A percentile compares a stretch with the other conserved stretches of the same genome.
phyloP scores from a whole-genome alignment of 1,284 basidiomycete genomes.

The Ceratobasidium theobromae region DNA sequence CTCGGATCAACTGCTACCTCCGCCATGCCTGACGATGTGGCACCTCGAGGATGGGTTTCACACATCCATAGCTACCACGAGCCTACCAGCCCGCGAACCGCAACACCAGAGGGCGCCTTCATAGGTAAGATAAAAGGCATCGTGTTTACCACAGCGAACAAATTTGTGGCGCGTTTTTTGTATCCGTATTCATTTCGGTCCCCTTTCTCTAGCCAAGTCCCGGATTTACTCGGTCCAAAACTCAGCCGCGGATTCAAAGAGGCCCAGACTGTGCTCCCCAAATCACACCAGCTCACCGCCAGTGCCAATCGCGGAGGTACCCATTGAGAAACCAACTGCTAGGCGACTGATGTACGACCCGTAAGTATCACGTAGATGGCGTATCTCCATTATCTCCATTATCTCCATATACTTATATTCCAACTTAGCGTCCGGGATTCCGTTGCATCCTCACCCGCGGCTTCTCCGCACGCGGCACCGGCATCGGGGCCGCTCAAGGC shows the following conservation, averaged over 20 bases:
- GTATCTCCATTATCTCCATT: neutral
- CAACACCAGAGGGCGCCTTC: neutral
- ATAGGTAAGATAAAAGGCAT: constrained; percentile 12
- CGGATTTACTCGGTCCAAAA: neutral
- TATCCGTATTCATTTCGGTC: constrained; percentile 18
- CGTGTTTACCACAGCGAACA: constrained; percentile 2
- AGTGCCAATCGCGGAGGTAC: neutral
- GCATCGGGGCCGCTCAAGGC: neutral
- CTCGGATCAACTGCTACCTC: constrained; percentile 31
- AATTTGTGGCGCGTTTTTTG: constrained; percentile 31
- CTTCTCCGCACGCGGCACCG: neutral
- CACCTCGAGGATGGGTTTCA: constrained; percentile 21
- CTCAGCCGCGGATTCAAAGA: neutral
- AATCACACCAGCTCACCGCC: neutral
- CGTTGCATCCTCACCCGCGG: neutral
- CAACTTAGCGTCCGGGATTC: constrained; percentile 18
- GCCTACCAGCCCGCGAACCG: constrained; percentile 9
- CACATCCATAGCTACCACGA: constrained; percentile 17
- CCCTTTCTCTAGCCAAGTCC: neutral
- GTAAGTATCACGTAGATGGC: neutral
- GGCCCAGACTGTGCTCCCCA: neutral
- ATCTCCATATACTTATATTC: neutral
- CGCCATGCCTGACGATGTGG: constrained; percentile 26
- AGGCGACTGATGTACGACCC: constrained; percentile 26
- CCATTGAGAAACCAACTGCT: neutral